Evolutionary conservation across 1,284 basidiomycete species (phyloP).

Genomic region (Apiotrichum porosum): DNA sequence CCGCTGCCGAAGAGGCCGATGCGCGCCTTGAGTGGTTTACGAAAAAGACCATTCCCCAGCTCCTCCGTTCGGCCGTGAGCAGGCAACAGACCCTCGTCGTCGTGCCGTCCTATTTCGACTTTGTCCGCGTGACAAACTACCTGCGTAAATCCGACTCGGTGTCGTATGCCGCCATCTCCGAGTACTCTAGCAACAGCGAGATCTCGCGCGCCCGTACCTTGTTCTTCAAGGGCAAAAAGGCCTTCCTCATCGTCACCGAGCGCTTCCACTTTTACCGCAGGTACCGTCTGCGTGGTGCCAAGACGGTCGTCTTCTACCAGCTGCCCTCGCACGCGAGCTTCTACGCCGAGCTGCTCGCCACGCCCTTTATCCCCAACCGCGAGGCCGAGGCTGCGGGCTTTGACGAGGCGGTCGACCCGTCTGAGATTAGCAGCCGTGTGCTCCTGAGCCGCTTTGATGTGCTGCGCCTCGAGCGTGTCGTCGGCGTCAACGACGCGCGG

Average conservation of each 20-base stretch:
- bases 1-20: conserved; percentile 74
- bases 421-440: conserved; percentile 70
- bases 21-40: conserved; percentile 81
- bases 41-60: conserved; percentile 72
- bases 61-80: conserved; percentile 86
- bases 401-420: conserved; percentile 54
- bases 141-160: conserved; percentile 69
- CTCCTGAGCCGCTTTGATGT: conserved; percentile 85
- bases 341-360: conserved; percentile 84
- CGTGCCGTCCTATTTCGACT: conserved; percentile 94
- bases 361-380: conserved; percentile 67
- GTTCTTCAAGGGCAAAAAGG: conserved; percentile 83
- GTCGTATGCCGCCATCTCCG: conserved; percentile 77
- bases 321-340: conserved; percentile 86
- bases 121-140: conserved; percentile 82
- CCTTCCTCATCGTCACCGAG: conserved; percentile 87
- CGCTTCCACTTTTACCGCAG: conserved; percentile 96
- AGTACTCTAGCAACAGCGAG: conserved; percentile 92
- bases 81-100: conserved; percentile 83
- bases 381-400: conserved; percentile 25
- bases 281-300: conserved; percentile 87
- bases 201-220: conserved; percentile 87
- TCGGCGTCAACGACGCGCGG: conserved; percentile 50
- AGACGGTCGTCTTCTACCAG: conserved; percentile 87
- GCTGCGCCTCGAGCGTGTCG: conserved; percentile 77